phyloP scores from a whole-genome alignment of 2,329 filamentous ascomycete genomes.

The Apiospora malaysiana region DNA sequence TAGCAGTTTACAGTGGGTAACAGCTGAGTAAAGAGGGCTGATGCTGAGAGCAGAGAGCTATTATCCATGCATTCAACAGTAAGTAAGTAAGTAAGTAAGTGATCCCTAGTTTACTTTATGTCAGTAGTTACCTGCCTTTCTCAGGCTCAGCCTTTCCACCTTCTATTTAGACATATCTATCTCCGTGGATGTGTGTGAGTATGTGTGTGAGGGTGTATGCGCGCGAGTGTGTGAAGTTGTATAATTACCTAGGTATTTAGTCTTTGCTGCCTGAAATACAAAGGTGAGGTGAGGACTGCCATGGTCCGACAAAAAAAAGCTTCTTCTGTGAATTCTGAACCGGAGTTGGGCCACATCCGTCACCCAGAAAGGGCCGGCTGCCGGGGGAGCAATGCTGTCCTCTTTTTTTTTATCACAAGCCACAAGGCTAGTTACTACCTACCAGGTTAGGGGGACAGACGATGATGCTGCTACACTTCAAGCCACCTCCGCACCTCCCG shows the following conservation, averaged over 20 bases:
- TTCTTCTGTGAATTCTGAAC: neutral
- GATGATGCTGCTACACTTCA: slow-evolving; percentile 13
- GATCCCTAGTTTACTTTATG: too few species aligned
- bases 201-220: too few species aligned
- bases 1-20: slow-evolving; percentile 7
- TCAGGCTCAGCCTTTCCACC: neutral
- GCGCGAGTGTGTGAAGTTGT: too few species aligned
- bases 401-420: slow-evolving; percentile 6
- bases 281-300: too few species aligned
- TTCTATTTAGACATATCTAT: neutral
- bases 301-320: too few species aligned
- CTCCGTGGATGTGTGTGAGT: neutral
- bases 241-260: too few species aligned
- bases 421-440: neutral
- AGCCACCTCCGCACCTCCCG: slow-evolving; percentile 15
- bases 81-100: neutral
- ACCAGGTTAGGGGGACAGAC: neutral
- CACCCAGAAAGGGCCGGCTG: neutral
- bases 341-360: neutral
- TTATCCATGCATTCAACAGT: neutral
- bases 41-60: neutral
- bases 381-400: neutral
- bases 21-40: slow-evolving; percentile 9
- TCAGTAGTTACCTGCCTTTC: too few species aligned
- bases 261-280: too few species aligned